Base-by-base conservation (phyloP, 257 asterid genomes). In the Primulina eburnea region DNA sequence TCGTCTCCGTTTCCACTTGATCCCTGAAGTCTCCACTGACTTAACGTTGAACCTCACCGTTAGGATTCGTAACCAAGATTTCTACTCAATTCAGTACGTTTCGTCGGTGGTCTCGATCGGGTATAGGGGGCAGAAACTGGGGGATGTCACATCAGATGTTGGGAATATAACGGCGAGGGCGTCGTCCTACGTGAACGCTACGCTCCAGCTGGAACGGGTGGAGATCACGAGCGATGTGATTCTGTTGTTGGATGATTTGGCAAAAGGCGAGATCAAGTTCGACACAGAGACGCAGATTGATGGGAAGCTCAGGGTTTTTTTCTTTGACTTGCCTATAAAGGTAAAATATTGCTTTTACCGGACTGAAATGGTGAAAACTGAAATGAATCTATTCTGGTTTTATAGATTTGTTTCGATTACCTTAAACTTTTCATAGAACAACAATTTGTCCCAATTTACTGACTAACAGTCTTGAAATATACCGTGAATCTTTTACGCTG, bases 91-190 rank as follows among this genome's bases (percentile, higher is more conserved):
- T 24, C 89, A 84, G 60, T 92, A 82, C 8, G 80, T 82, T 5
- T 81, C 86, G 2, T 65, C 88, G 62, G 47, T 65, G 52, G 84
- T 87, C n/a, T 69, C 82, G 60, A 64, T 92, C 12, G 89, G 82
- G 20, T 92, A 92, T 77, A 79, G 88, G 71, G 98, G 98, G 60
- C 81, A 81, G 80, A 72, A 52, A 68, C 82, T 92, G 16, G 98
- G 98, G 26, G 53, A 56, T 29, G 88, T 72, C 60, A 82, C 71
- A 1, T 88, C 95, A 24, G 81, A 67, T 10, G 82, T 83, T 38
- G 98, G 98, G 14, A 86, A 78, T 21, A 43, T 92, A 26, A 77
- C 69, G 72, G 91, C 92, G 5, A 89, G 95, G 21, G 87, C 80
- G 0, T 72, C 90, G 62, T 88, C 95, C 11, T 90, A 88, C 71